These are phyloP conservation scores for Keqinozyma sinolaborantium DNA, from an alignment of 1,139 yeast species.

Conservation along the genomic window DNA sequence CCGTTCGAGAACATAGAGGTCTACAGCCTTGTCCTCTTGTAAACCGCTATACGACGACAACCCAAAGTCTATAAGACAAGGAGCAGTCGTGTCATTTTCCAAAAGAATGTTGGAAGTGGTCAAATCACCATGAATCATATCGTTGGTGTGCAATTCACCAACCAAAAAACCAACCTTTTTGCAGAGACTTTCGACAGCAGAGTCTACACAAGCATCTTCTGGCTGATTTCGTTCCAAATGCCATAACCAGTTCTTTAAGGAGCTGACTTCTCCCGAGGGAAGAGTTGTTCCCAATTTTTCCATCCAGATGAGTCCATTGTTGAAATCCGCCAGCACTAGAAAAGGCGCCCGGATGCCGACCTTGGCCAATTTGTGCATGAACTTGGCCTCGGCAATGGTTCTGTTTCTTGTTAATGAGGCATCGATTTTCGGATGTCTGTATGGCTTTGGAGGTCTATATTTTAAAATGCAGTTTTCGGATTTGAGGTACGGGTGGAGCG, in stretches of 20 bases:
- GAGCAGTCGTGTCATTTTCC: conserved; percentile 28
- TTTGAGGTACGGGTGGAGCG: conserved; percentile 62
- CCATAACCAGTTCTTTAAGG: conserved; percentile 75
- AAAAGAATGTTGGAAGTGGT: conserved; percentile 86
- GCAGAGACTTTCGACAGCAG: conserved; percentile 40
- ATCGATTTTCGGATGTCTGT: conserved; percentile 85
- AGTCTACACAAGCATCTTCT: conserved; percentile 23
- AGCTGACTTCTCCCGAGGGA: conserved; percentile 48
- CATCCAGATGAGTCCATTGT: conserved; percentile 86
- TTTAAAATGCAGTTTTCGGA: conserved; percentile 49
- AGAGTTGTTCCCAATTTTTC: conserved; percentile 60
- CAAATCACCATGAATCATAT: conserved; percentile 90
- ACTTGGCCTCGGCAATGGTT: conserved; percentile 80
- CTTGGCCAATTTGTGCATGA: conserved; percentile 57
- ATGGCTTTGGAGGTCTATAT: conserved; percentile 84
- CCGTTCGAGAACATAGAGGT: conserved; percentile 87
- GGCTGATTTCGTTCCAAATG: conserved; percentile 36
- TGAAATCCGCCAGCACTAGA: conserved; percentile 68
- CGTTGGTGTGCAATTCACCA: conserved; percentile 69
- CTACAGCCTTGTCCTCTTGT: conserved; percentile 94
- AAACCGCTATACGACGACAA: conserved; percentile 72
- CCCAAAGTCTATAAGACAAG: conserved; percentile 88
- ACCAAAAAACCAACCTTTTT: conserved; percentile 62
- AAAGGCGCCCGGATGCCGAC: conserved; percentile 66
- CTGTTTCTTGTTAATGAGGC: conserved; percentile 71